Evolutionary conservation across 257 asterid genomes (phyloP), one percentile per base, ranked within the genome.

Genomic region (Solanum ossicruentum): DNA sequence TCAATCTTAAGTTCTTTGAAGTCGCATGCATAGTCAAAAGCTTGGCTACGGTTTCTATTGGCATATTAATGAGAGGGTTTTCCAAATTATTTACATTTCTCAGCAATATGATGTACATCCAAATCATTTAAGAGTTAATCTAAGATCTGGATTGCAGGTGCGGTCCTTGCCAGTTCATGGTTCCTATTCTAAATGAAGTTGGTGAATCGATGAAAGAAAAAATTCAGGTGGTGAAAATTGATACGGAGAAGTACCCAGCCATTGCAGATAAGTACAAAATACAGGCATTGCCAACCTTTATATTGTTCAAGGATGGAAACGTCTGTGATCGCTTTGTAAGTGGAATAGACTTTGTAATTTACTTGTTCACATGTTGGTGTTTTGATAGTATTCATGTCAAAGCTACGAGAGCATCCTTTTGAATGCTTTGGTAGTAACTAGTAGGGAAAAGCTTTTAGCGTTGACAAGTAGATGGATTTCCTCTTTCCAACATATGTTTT

Each of bases 151-250:
- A 82, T 87, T 91, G 84, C 88, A 96, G 99, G 99, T 96, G 99
- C 51, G 99, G 99, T 71, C 99, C 99, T 63, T 96, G 99, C 91
- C 98, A 93, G 83, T 91, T 93, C 84, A 96, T 96, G 98, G 97
- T 90, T 85, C 98, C 99, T 49, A 87, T 96, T 85, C 97, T 96
- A 82, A 92, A 95, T 4, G 91, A 95, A 87, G 97, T 95, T 70
- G 86, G 97, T 70, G 87, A 92, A 58, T 82, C 91, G 16, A 80
- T 96, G 95, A 89, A 60, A 78, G 98, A 95, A 85, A 93, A 93
- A 90, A 89, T 96, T 87, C 93, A 90, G 90, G 91, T 96, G 65
- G 98, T 95, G 88, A 95, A 96, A 89, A 92, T 96, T 73, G 99
- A 96, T 83, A 95, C 98, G 0, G 99, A 96, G 90, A 96, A 94